Percentiles rank a stretch among this genome's conserved stretches.
Evolutionary conservation across 805 yeast genomes (phyloP).

Genomic region (Kuraishia piskuri): DNA sequence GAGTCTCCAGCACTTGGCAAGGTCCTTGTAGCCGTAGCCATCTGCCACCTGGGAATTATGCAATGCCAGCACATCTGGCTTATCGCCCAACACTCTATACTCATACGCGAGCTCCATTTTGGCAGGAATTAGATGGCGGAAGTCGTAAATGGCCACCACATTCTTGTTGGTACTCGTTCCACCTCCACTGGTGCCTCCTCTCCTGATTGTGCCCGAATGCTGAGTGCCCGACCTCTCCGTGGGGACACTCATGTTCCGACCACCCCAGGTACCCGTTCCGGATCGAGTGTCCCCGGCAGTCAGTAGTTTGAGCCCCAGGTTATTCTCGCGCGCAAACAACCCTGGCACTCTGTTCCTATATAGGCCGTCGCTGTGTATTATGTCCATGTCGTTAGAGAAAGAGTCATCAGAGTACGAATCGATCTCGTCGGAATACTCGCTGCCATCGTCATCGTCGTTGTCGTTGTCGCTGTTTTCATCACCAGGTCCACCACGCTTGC

Average conservation of each 20-base stretch:
- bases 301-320: constrained; percentile 13
- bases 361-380: constrained; percentile 47
- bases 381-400: constrained; percentile 60
- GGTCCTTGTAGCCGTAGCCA: constrained; percentile 47
- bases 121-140: constrained; percentile 65
- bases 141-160: constrained; percentile 56
- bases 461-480: constrained; percentile 12
- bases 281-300: constrained; percentile 9
- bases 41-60: constrained; percentile 68
- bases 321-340: constrained; percentile 28
- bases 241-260: constrained; percentile 23
- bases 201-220: constrained; percentile 10
- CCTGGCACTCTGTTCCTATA: constrained; percentile 46
- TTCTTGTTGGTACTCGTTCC: constrained; percentile 30
- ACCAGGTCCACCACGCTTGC: not conserved
- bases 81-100: constrained; percentile 53
- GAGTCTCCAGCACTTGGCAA: constrained; percentile 71
- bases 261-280: constrained; percentile 21
- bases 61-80: constrained; percentile 55
- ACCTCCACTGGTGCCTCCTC: constrained; percentile 4
- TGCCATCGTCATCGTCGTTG: constrained; percentile 18
- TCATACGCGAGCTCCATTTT: constrained; percentile 62
- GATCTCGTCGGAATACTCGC: constrained; percentile 16
- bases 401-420: constrained; percentile 39
- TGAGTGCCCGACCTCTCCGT: constrained; percentile 25